A percentile compares a stretch with the other conserved stretches of the same genome.
Conservation (phyloP, 2,329 filamentous ascomycete genomes). For the Hypoxylon rubiginosum region DNA sequence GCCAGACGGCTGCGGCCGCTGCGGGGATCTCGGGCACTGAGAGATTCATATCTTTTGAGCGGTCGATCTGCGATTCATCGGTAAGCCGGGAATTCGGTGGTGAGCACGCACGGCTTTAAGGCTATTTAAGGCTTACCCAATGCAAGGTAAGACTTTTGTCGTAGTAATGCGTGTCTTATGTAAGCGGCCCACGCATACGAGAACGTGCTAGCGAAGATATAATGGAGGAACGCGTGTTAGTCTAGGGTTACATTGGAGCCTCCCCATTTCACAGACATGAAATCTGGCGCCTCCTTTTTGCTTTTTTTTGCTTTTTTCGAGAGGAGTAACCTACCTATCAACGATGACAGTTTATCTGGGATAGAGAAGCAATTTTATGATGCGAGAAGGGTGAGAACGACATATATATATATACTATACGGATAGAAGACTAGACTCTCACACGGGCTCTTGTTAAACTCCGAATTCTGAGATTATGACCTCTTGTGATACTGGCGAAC, state of each 20-base stretch:
- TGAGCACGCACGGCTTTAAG: neutral
- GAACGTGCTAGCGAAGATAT: neutral
- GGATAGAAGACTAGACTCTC: neutral
- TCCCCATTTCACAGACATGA: neutral
- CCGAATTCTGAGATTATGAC: too few relatives aligned
- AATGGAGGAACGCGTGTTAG: neutral
- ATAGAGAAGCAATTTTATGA: neutral
- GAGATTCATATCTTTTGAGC: slow-evolving; percentile 24
- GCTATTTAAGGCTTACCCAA: too few relatives aligned
- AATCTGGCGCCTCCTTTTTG: neutral
- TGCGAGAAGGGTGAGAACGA: neutral
- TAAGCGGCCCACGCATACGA: neutral
- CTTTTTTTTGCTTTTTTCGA: too few relatives aligned
- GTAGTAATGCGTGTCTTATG: neutral
- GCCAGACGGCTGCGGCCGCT: neutral
- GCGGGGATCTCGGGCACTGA: slow-evolving; percentile 19
- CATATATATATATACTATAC: too few relatives aligned
- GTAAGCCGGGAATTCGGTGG: neutral
- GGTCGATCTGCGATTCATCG: neutral
- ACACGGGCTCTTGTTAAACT: too few relatives aligned
- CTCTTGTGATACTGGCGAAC: too few relatives aligned
- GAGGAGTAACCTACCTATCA: too few relatives aligned
- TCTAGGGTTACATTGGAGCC: neutral
- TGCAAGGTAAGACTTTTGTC: too few relatives aligned
- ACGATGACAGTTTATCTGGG: neutral